phyloP scores from a whole-genome alignment of 148 eudicot species.

The Talinum fruticosum region DNA sequence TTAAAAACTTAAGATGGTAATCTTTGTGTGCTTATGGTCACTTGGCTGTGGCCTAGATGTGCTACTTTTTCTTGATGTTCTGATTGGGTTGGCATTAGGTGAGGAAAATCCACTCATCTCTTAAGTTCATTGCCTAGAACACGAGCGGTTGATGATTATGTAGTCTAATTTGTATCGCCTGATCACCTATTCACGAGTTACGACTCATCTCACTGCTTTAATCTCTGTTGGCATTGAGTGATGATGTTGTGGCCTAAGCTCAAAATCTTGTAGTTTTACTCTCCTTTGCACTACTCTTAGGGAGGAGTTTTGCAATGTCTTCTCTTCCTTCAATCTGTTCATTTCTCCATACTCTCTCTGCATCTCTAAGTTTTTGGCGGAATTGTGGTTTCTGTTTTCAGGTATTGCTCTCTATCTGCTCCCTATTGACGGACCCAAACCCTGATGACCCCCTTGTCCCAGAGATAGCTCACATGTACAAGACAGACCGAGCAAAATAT shows the following conservation, averaged over 20 bases:
- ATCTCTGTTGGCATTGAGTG: not conserved
- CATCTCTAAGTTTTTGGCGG: not conserved
- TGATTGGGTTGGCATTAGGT: not conserved
- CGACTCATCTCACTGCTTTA: not conserved
- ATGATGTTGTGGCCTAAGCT: not conserved
- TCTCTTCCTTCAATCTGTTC: not conserved
- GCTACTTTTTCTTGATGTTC: not conserved
- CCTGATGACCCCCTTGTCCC: conserved; percentile 69
- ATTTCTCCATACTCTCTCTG: not conserved
- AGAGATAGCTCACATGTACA: conserved; percentile 75
- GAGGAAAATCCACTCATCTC: not conserved
- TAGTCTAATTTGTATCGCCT: not conserved
- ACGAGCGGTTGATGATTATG: not conserved
- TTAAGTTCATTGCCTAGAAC: not conserved
- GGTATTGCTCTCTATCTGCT: conserved; percentile 69
- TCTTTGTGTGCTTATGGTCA: not conserved
- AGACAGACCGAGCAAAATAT: conserved; percentile 54
- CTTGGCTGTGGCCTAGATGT: not conserved
- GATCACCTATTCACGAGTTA: not conserved
- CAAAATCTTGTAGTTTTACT: not conserved
- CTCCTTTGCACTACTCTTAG: not conserved
- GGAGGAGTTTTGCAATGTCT: too few relatives aligned
- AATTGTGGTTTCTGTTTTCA: conserved; percentile 21
- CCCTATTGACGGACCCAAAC: conserved; percentile 65
- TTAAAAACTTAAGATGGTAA: not conserved